A percentile compares a stretch with the other conserved stretches of the same genome.
Conservation (phyloP, 2,329 filamentous ascomycete species). For the Cercospora brassicicola region DNA sequence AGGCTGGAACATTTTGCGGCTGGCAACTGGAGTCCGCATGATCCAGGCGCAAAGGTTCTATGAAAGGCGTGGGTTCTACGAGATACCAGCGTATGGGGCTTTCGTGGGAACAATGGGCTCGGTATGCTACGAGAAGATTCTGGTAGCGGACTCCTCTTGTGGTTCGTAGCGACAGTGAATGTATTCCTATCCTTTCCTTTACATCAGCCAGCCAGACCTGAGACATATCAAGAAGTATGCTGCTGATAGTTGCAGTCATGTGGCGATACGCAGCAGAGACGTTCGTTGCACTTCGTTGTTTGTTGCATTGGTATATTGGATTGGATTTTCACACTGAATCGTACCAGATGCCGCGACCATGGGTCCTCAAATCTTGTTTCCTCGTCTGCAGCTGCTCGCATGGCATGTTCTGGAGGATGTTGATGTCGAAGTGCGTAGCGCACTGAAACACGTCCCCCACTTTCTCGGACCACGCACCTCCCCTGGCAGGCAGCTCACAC, state of each 20-base stretch:
- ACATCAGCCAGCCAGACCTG: background rate
- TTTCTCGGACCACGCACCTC: constrained; percentile 4
- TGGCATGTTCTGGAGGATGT: background rate
- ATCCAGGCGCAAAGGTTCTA: background rate
- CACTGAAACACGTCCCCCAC: background rate
- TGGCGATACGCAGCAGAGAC: background rate
- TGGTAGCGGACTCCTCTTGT: background rate
- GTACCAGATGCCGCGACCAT: background rate
- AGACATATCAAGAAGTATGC: background rate
- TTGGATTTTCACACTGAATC: background rate
- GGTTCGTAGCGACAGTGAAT: no score
- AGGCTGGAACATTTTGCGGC: background rate
- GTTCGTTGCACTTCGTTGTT: background rate
- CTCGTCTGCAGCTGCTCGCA: no score
- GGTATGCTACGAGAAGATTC: background rate
- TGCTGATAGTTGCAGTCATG: background rate
- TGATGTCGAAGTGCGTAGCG: background rate
- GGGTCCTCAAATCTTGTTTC: no score
- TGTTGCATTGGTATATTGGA: background rate
- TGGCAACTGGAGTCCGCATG: background rate
- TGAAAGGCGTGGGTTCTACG: background rate
- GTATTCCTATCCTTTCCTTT: background rate
- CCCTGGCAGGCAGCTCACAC: background rate
- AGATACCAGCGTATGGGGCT: background rate
- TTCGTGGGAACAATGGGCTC: background rate